Evolutionary conservation across 148 eudicot species (phyloP).

Genomic region (Vaccinium macrocarpon): DNA sequence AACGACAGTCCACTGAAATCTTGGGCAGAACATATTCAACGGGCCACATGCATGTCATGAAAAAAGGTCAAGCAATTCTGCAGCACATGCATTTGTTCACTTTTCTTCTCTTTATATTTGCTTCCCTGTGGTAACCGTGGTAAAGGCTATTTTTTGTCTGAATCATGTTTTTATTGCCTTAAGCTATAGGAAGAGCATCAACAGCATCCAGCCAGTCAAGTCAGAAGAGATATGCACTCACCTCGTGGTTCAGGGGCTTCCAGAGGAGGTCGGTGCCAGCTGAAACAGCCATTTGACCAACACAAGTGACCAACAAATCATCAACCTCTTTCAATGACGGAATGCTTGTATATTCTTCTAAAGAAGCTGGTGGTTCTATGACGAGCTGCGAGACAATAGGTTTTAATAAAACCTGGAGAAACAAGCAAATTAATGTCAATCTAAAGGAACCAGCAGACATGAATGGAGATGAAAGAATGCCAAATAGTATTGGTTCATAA

Average conservation of each 20-base stretch:
- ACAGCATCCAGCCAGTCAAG: not conserved
- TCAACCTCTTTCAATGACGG: slow-evolving; percentile 73
- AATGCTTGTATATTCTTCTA: slow-evolving; percentile 47
- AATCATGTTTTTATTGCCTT: not conserved
- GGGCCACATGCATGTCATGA: not conserved
- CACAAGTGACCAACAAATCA: slow-evolving; percentile 66
- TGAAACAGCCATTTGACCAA: slow-evolving; percentile 95
- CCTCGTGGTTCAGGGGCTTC: slow-evolving; percentile 95
- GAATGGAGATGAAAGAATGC: not conserved
- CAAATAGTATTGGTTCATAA: slow-evolving; percentile 1
- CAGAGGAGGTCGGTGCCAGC: slow-evolving; percentile 90
- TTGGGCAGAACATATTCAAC: not conserved
- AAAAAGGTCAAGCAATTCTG: not conserved
- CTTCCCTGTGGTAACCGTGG: not conserved
- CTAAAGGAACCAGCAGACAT: not conserved
- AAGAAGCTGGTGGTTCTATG: slow-evolving; percentile 59
- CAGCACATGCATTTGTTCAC: not conserved
- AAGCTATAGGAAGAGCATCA: not conserved
- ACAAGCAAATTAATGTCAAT: not conserved
- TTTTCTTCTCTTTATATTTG: no score
- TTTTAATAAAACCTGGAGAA: slow-evolving; percentile 59
- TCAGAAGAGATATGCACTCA: slow-evolving; percentile 21
- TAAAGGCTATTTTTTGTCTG: not conserved
- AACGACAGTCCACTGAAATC: not conserved
- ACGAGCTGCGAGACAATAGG: slow-evolving; percentile 79